Evolutionary conservation across 2,329 filamentous ascomycete genomes (phyloP), one percentile per base, ranked within the genome.

Genomic region (Plenodomus tracheiphilus): DNA sequence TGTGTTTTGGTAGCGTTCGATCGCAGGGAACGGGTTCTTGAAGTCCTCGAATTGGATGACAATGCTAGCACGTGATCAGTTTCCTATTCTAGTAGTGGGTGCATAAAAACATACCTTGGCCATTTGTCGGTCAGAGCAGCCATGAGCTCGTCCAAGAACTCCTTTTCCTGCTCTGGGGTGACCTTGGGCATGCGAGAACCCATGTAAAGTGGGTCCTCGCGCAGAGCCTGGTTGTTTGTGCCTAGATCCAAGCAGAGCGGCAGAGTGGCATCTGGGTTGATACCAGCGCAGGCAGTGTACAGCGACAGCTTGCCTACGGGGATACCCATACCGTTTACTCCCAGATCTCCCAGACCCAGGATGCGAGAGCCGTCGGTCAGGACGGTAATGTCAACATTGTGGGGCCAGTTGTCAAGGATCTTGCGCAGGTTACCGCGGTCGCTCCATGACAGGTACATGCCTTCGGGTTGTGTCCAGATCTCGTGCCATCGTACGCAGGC

Each of bases 141-240:
- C 94, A 99, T 97, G 79, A 99, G 87, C 79, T 97, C 94, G 70
- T 97, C 94, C 79, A 97, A 85, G 76, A 97, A 97, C 58, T 90
- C 89, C 71, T 87, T 85, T 77, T 96, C 91, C 64, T 93, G 86
- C 44, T 87, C 81, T 17, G 87, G 77, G 7, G 87, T 81, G 45
- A 93, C 83, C 69, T 95, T 93, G 75, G 88, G 89, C 63, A 88
- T 84, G 66, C 91, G 86, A 64, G 92, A 88, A 65, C 94, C 94
- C 70, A 97, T 85, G 79, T 97, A 99, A 30, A 97, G 80, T 83
- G 88, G 73, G 81, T 97, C 85, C 82, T 96, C 76, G 79, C 84
- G 68, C 61, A 85, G 75, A 41, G 77, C 68, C 75, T 85, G 79
- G 72, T 86, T 87, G 71, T 76, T 79, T 35, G 84, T 87, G 22